Conservation (phyloP, 192 early-diverging fungal genomes). For the Umbelopsis ramanniana region DNA sequence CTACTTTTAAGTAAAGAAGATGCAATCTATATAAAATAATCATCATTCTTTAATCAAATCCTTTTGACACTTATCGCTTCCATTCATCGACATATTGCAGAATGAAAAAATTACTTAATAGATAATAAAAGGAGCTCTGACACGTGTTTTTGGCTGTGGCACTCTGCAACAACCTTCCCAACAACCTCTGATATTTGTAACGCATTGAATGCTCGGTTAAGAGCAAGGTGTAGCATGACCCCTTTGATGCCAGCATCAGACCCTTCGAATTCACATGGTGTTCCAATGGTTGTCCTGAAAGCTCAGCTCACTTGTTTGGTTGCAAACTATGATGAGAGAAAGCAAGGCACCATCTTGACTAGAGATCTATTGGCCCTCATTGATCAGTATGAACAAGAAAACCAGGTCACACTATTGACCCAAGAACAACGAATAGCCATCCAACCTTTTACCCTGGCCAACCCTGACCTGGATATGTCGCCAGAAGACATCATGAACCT, state of each 20-base stretch:
- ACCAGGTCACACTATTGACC: conserved; percentile 34
- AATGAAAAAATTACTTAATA: no score
- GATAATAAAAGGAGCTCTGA: not conserved
- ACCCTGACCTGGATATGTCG: conserved; percentile 49
- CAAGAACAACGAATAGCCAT: conserved; percentile 39
- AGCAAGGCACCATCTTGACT: conserved; percentile 41
- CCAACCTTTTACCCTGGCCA: conserved; percentile 33
- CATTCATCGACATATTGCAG: not conserved
- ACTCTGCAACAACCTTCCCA: not conserved
- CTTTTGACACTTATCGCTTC: not conserved
- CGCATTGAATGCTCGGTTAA: conserved; percentile 5
- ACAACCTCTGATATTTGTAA: not conserved
- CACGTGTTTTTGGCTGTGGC: conserved; percentile 23
- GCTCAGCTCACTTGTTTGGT: conserved; percentile 28
- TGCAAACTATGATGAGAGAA: conserved; percentile 25
- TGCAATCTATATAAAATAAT: no score
- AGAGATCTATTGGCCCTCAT: conserved; percentile 40
- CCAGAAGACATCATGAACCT: conserved; percentile 48
- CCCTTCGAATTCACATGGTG: conserved; percentile 1
- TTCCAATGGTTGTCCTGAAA: conserved; percentile 18
- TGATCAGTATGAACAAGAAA: conserved; percentile 38
- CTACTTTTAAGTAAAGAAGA: no score
- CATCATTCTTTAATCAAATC: no score
- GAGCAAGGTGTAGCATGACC: conserved; percentile 8
- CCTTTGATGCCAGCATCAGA: conserved; percentile 17